Base-by-base conservation (phyloP, 1,284 basidiomycete species). In the Ceratobasidium sp. region DNA sequence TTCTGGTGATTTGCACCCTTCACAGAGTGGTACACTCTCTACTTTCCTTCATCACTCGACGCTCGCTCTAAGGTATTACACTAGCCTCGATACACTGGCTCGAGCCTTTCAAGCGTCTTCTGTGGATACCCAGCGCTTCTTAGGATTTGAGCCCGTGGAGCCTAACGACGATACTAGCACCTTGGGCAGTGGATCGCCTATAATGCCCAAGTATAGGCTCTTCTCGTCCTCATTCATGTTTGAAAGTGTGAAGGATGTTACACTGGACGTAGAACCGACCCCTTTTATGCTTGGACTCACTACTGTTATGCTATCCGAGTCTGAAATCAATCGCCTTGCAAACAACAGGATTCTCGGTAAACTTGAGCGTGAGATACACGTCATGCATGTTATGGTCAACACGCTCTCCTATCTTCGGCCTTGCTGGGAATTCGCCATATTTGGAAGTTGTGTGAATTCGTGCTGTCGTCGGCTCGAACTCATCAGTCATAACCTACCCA, bases 221-320 rank as follows among this genome's bases (percentile, higher is more conserved):
- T 39, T 65, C 39, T 75, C 73, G 4, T 56, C 73, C 5, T 75
- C 63, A 6, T 7, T 58, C 3, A 64, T 75, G 60, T 75, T 54
- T 35, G 49, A 63, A 4, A 54, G 28, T 3, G 47, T 49, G 8
- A 28, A 75, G 15, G 33, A 31, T 26, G 26, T 39, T 13, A n/a
- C 37, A 1, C 45, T 31, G 8, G 17, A 51, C 23, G 11, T 60
- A 1, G 71, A 75, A 15, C 15, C 47, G 20, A 42, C 45, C 15
- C 58, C 39, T 11, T 64, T 54, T 42, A 28, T 63, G 20, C 63
- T 75, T 35, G 51, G 39, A 20, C 23, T 65, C 1, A 20, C 37
- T 0, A 51, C 73, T 11, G 37, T 47, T 11, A 37, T 56, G 39
- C 31, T 53, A 0, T 65, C 73, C 17, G 73, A 75, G 28, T 65